Evolutionary conservation across 2,329 filamentous ascomycete genomes (phyloP).

Genomic region (Nigrograna mackinnonii): DNA sequence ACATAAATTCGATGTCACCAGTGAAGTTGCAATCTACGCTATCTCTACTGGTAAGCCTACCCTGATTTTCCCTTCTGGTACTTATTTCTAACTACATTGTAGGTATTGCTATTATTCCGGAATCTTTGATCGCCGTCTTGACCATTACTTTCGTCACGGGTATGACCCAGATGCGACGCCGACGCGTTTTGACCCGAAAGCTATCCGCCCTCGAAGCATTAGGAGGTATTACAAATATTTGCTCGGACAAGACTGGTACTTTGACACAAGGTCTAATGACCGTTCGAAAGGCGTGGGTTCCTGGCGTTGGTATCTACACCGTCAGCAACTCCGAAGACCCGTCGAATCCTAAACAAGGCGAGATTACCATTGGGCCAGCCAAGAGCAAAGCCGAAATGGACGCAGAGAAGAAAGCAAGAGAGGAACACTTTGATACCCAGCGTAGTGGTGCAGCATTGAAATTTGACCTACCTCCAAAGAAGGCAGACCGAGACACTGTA

Average conservation of each 20-base stretch:
- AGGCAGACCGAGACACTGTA: slow-evolving; percentile 11
- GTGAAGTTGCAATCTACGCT: slow-evolving; percentile 27
- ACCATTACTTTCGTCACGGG: slow-evolving; percentile 26
- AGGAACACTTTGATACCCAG: slow-evolving; percentile 18
- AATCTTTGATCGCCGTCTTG: slow-evolving; percentile 20
- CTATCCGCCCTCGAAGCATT: slow-evolving; percentile 22
- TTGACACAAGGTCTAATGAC: slow-evolving; percentile 27
- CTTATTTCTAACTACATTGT: slow-evolving; percentile 5
- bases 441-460: slow-evolving; percentile 17
- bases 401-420: slow-evolving; percentile 15
- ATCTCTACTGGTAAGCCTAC: slow-evolving; percentile 20
- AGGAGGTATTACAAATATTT: slow-evolving; percentile 41
- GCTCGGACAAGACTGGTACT: slow-evolving; percentile 53
- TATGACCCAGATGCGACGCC: slow-evolving; percentile 20
- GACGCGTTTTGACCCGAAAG: slow-evolving; percentile 22
- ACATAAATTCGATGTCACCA: slow-evolving; percentile 30
- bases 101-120: slow-evolving; percentile 26
- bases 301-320: slow-evolving; percentile 19
- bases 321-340: slow-evolving; percentile 20
- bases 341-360: slow-evolving; percentile 19
- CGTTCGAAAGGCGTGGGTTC: slow-evolving; percentile 23
- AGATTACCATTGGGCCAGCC: slow-evolving; percentile 14
- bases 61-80: background rate
- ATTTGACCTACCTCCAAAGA: slow-evolving; percentile 15
- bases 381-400: slow-evolving; percentile 28